Evolutionary conservation across 2,329 filamentous ascomycete genomes (phyloP), one percentile per base, ranked within the genome.

Genomic region (Macrophomina pseudophaseolina): DNA sequence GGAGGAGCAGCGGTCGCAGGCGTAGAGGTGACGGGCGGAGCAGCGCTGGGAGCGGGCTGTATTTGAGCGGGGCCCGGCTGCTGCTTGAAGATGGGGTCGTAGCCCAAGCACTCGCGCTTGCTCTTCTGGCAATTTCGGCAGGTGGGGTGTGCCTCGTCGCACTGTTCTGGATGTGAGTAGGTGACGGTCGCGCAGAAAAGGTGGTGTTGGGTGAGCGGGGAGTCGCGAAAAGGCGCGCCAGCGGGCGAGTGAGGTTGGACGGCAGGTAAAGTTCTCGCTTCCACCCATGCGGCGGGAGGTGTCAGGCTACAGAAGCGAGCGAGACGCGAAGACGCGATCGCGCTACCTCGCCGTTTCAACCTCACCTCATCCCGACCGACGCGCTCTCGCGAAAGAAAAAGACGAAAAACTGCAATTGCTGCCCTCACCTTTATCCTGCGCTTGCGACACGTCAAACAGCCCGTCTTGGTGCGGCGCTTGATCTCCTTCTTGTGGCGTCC

Each of bases 81-180:
- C 69, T 90, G 87, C 80, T 93, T 92, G 82, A 94, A 95, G 74
- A 94, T 92, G 44, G 92, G 91, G 74, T 95, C 92, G 86, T 95
- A 95, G 65, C 92, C 92, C 58, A 93, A 78, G 75, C 92, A 95
- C 74, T 94, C 91, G 74, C 92, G 91, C 81, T 94, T 95, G 72
- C 91, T 93, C 79, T 95, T 95, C 75, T 90, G 90, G 81, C 92
- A 95, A 76, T 95, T 93, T 81, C 93, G 90, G 84, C 95, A 99
- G 68, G 90, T 89, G 28, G 95, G 95, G 79, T 97, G 93, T 68
- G 88, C 89, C 84, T 99, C 95, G 87, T 98, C 95, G 82, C 95
- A 99, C 95, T 97, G 78, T 71, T 68, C 72, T 8, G 48, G 14
- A 32, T 56, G 52, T 65, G 53, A 65, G 63, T 18, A 46, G 14